Evolutionary conservation across 2,329 filamentous ascomycete genomes (phyloP).

Genomic region (Xylariaceae sp.): DNA sequence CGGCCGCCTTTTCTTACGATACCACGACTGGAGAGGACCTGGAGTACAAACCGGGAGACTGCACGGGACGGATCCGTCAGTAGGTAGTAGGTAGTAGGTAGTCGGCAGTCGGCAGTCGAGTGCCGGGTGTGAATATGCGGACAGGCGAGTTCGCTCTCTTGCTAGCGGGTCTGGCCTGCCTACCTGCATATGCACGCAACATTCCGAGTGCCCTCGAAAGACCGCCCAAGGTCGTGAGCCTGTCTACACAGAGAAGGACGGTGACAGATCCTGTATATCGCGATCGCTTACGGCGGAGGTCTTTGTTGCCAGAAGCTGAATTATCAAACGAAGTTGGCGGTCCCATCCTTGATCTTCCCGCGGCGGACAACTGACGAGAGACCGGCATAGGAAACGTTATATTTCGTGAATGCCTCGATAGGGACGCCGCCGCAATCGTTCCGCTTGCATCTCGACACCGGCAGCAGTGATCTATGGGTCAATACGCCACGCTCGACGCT

Average conservation of each 20-base stretch:
- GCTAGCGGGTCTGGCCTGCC: constrained; percentile 22
- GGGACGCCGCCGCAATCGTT: constrained; percentile 57
- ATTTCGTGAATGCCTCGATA: constrained; percentile 57
- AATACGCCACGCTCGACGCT: constrained; percentile 59
- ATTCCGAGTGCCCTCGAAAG: constrained; percentile 19
- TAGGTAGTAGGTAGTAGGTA: no score
- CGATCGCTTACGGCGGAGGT: constrained; percentile 42
- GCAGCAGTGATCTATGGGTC: constrained; percentile 65
- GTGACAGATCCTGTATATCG: constrained; percentile 38
- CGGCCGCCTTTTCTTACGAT: no score
- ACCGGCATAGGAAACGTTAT: constrained; percentile 50
- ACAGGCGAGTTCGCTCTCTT: constrained; percentile 23
- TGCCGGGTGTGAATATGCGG: constrained; percentile 20
- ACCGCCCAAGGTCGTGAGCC: constrained; percentile 39
- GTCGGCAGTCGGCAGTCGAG: no score
- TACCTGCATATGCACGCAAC: constrained; percentile 25
- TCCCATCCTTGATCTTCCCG: neutral
- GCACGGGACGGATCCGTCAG: no score
- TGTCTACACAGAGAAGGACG: constrained; percentile 39
- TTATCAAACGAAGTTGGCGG: constrained; percentile 51
- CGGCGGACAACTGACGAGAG: constrained; percentile 13
- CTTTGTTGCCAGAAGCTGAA: constrained; percentile 36
- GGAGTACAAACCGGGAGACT: no score
- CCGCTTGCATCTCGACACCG: constrained; percentile 60
- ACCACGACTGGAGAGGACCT: no score